A percentile compares a stretch with the other conserved stretches of the same genome.
Conservation (phyloP, 1,139 yeast genomes). For the Zhuliangozyma parablackwelliae region DNA sequence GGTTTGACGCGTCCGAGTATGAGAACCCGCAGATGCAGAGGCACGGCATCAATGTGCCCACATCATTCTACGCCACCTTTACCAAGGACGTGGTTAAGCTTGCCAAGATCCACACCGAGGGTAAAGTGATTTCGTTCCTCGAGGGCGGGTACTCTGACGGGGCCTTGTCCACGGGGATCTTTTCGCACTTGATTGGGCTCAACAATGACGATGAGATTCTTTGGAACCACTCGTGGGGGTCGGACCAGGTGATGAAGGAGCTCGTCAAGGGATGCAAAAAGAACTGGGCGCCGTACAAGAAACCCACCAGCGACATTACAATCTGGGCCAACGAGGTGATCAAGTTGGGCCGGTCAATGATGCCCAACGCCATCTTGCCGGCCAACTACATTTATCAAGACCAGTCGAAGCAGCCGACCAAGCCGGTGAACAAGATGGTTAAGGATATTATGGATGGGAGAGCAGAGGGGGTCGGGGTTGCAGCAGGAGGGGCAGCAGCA, state of each 20-base stretch:
- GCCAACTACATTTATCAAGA: slow-evolving; percentile 34
- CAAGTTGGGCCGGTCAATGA: slow-evolving; percentile 61
- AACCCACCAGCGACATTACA: slow-evolving; percentile 41
- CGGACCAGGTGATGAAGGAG: slow-evolving; percentile 60
- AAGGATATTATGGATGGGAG: slow-evolving; percentile 21
- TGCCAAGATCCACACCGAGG: slow-evolving; percentile 57
- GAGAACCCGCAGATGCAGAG: slow-evolving; percentile 84
- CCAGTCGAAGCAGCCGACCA: slow-evolving; percentile 13
- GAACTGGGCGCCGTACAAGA: slow-evolving; percentile 58
- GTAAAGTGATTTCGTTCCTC: slow-evolving; percentile 63
- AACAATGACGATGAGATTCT: slow-evolving; percentile 38
- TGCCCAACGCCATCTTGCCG: slow-evolving; percentile 53
- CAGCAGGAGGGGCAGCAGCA: neutral
- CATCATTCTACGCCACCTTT: slow-evolving; percentile 70
- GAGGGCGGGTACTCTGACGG: slow-evolving; percentile 91
- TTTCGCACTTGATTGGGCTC: slow-evolving; percentile 71
- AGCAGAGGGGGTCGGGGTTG: neutral
- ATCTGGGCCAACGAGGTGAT: slow-evolving; percentile 71
- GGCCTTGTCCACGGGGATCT: slow-evolving; percentile 75
- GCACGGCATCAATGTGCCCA: slow-evolving; percentile 80
- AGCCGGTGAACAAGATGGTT: slow-evolving; percentile 26
- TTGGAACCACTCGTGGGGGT: slow-evolving; percentile 66
- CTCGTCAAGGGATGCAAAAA: slow-evolving; percentile 66
- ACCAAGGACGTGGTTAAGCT: slow-evolving; percentile 68
- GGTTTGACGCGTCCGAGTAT: slow-evolving; percentile 85